Base-by-base conservation (phyloP, 345 rosid species). In the Eutrema japonicum region DNA sequence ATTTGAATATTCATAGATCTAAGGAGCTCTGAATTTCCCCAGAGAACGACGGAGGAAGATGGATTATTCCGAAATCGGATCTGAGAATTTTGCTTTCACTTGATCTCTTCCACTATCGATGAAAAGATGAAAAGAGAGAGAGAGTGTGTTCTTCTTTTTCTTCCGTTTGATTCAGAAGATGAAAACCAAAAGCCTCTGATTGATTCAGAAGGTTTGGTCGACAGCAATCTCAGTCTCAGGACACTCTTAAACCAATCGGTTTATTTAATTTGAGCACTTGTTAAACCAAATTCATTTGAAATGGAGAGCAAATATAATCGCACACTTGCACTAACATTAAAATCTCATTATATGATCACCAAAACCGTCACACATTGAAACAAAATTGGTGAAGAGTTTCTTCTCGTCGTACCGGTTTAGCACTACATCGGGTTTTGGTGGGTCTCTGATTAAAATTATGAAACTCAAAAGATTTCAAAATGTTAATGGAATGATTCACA, bases 51-150 rank as follows among this genome's bases (percentile, higher is more conserved):
- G 50, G 10, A 74, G 48, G 22, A 18, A n/a, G 66, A 47, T 1
- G 7, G 36, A 46, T 29, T 12, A 12, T 58, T 49, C 26, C 26
- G 26, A 22, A 22, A 22, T 22, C 22, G 61, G 73, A 76, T 76
- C 79, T 76, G 71, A 62, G 45, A 35, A 22, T 33, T 58, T 48
- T 58, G 4, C 18, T 12, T 54, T 56, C 77, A 65, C 59, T 72
- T 61, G 45, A 46, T 68, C 71, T 66, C 71, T 56, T 45, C 54
- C 73, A 56, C 26, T 59, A 8, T 64, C 66, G 43, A 74, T 38
- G 50, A n/a, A 73, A 38, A 56, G 52, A 73, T 65, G 78, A 67
- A 54, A 32, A 42, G 9, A 49, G 40, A 38, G 36, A 30, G 10
- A 65, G 53, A 29, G 16, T 30, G 41, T 33, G 16, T 59, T 22